phyloP scores from a whole-genome alignment of 768 basidiomycete genomes.

The Mycena vitilis region DNA sequence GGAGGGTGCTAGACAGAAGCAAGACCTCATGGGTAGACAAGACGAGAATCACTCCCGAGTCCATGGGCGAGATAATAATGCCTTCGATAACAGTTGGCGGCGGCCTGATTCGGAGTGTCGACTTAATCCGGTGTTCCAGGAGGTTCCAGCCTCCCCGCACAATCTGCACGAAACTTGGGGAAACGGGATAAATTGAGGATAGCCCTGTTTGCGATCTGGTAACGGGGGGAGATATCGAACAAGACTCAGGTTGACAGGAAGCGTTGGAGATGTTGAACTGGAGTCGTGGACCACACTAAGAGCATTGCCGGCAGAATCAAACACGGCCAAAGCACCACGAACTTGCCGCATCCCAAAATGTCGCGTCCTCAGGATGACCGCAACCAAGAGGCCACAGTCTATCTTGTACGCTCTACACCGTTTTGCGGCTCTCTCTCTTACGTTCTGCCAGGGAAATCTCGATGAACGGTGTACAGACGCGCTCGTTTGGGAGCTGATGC shows the following conservation, averaged over 20 bases:
- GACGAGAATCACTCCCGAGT: not conserved
- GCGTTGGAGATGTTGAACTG: not conserved
- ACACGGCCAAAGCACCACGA: conserved; percentile 15
- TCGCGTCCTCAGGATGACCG: conserved; percentile 87
- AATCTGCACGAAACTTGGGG: not conserved
- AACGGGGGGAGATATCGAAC: not conserved
- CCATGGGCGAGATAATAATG: not conserved
- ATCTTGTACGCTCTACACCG: conserved; percentile 64
- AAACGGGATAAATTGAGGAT: not conserved
- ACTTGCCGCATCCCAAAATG: conserved; percentile 48
- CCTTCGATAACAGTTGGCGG: not conserved
- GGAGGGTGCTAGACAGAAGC: not conserved
- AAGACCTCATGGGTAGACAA: not conserved
- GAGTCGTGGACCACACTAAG: not conserved
- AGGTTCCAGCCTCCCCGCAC: too few species aligned
- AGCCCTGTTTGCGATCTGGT: conserved; percentile 5
- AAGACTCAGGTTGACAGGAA: conserved; percentile 2
- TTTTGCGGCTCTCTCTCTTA: conserved; percentile 19
- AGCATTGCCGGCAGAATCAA: not conserved
- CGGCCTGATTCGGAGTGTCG: too few species aligned
- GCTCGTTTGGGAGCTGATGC: conserved; percentile 97
- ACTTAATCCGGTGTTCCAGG: too few species aligned
- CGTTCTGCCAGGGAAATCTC: conserved; percentile 82
- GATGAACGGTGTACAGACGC: conserved; percentile 96
- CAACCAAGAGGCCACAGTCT: conserved; percentile 93